Base-by-base conservation (phyloP, 2,329 filamentous ascomycete species). In the Ceratocystis diversiconidia region DNA sequence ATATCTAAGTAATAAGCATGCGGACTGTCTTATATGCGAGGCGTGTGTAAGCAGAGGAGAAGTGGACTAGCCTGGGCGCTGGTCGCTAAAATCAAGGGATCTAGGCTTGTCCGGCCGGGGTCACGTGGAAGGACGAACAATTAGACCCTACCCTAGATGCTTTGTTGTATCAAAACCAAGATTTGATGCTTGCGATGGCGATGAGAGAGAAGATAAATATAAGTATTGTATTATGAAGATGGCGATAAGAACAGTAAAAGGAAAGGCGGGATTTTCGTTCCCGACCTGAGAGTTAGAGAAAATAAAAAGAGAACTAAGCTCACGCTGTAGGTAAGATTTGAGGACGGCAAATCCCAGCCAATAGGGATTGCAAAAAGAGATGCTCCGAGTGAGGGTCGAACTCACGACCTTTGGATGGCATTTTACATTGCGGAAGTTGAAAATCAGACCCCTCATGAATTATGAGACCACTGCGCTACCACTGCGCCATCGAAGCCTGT, bases 321-420 rank as follows among this genome's bases (percentile, higher is more conserved):
- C 48, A 52, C 17, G 48, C 19, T 5, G 3, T 5, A 22, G 10
- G 3, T 6, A 12, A 48, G 22, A 59, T 12, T 41, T 41, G 3
- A 10, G 8, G 32, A 6, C 17, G 10, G 52, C 52, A 32, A 32
- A n/a, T 32, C 28, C 25, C 2, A 36, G 28, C 15, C 30, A 32
- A 32, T 30, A 7, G 22, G 7, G 10, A 59, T 22, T 15, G 15
- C 8, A 64, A 52, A 67, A 66, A 36, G n/a, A 19, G 5, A 15
- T 68, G 67, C 64, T 67, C 67, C 65, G 63, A 67, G 65, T 67
- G 65, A 68, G 67, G 67, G 65, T 68, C 67, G 67, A 68, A 68
- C 67, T 67, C 67, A 67, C 65, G 67, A 68, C 65, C 67, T 68
- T 68, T 66, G 65, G 67, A 68, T 68, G 61, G 65, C 61, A 66